These are phyloP conservation scores for Periconia digitata DNA, from an alignment of 2,329 filamentous ascomycete genomes.

Conservation along the genomic window DNA sequence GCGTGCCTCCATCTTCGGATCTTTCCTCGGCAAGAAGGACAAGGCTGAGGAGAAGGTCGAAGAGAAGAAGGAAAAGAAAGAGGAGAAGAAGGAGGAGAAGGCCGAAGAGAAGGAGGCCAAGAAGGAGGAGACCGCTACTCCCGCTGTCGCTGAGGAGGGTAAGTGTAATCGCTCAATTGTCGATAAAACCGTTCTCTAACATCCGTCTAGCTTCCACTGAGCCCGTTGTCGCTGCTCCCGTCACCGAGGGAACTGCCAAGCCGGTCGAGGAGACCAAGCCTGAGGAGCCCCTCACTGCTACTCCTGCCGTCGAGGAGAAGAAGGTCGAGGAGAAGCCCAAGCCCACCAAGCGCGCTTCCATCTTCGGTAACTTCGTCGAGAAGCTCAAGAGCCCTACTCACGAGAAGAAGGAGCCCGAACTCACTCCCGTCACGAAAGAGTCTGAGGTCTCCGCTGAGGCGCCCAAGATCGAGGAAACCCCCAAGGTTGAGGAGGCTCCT, in stretches of 20 bases:
- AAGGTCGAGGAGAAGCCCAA: constrained; percentile 56
- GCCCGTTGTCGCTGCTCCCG: constrained; percentile 32
- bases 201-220: constrained; percentile 13
- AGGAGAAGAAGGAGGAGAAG: constrained; percentile 37
- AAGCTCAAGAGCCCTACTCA: constrained; percentile 51
- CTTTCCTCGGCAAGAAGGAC: constrained; percentile 64
- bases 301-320: constrained; percentile 50
- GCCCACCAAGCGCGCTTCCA: constrained; percentile 78
- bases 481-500: constrained; percentile 46
- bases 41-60: constrained; percentile 49
- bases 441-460: constrained; percentile 43
- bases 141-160: constrained; percentile 38
- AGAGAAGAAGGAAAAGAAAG: constrained; percentile 44
- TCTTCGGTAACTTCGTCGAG: constrained; percentile 76
- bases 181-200: constrained; percentile 9
- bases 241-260: constrained; percentile 31
- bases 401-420: constrained; percentile 72
- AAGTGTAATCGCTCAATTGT: constrained; percentile 11
- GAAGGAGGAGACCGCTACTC: constrained; percentile 30
- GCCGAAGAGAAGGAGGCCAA: constrained; percentile 29
- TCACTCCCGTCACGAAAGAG: constrained; percentile 55
- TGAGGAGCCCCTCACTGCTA: constrained; percentile 39
- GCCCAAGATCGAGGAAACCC: constrained; percentile 38
- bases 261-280: constrained; percentile 49
- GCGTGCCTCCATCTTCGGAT: constrained; percentile 60